These are phyloP conservation scores for Taxawa tesnikishii DNA, from an alignment of 2,329 filamentous ascomycete genomes.

Conservation along the genomic window DNA sequence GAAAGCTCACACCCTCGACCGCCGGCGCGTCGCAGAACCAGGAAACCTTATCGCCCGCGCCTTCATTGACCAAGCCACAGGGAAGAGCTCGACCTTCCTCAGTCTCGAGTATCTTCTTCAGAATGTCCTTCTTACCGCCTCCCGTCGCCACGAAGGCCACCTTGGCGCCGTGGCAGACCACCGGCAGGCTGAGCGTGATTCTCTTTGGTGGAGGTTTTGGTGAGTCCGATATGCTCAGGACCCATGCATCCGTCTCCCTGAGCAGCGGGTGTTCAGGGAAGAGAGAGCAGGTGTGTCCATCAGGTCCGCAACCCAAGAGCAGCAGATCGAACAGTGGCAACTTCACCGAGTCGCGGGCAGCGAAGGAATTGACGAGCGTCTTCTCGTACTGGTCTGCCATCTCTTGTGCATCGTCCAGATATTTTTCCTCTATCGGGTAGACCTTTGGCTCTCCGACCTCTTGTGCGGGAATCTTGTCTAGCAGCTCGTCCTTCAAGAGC, in stretches of 20 bases:
- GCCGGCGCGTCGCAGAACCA: conserved; percentile 91
- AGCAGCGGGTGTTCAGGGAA: conserved; percentile 85
- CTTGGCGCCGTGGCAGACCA: conserved; percentile 74
- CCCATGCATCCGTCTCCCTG: conserved; percentile 81
- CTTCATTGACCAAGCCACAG: conserved; percentile 77
- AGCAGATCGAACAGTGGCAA: conserved; percentile 91
- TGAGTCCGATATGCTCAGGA: conserved; percentile 80
- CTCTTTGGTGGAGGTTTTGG: conserved; percentile 86
- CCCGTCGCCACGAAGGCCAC: conserved; percentile 90
- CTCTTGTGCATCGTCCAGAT: conserved; percentile 72
- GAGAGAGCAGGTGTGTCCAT: conserved; percentile 93
- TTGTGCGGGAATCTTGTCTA: conserved; percentile 67
- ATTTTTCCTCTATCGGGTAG: conserved; percentile 61
- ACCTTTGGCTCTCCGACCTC: conserved; percentile 56
- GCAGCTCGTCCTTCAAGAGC: conserved; percentile 72
- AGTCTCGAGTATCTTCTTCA: conserved; percentile 82
- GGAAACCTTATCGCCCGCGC: conserved; percentile 71
- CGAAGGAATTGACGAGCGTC: conserved; percentile 72
- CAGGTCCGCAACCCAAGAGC: conserved; percentile 84
- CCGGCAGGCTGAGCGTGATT: conserved; percentile 85
- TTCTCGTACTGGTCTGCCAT: conserved; percentile 91
- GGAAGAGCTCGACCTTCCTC: conserved; percentile 64
- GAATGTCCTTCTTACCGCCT: conserved; percentile 74
- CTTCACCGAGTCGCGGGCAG: conserved; percentile 84
- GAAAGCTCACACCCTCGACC: conserved; percentile 73